Conservation (phyloP, 495 filamentous ascomycete genomes). For the Podospora tetraspora region DNA sequence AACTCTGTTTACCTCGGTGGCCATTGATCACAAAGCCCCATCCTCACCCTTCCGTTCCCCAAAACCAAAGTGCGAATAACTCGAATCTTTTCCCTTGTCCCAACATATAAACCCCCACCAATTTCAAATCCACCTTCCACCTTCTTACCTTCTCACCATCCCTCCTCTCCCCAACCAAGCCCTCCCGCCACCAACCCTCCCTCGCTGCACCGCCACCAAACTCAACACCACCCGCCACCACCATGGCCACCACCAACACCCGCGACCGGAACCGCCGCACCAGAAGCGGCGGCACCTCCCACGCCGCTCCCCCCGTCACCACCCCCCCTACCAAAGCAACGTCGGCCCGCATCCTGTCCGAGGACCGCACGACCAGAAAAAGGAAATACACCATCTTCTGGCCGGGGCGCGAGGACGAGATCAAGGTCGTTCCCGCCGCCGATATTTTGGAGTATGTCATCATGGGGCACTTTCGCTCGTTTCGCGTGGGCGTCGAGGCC, state of each 20-base stretch:
- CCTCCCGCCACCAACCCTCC: background rate
- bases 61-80: no score
- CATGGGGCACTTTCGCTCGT: background rate
- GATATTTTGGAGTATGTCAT: background rate
- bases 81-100: no score
- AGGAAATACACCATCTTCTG: background rate
- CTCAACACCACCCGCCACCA: background rate
- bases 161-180: background rate
- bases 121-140: no score
- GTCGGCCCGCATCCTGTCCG: background rate
- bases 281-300: background rate
- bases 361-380: background rate
- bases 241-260: background rate
- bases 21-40: background rate
- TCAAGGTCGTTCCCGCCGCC: background rate
- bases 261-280: background rate
- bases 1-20: no score
- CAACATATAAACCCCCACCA: no score
- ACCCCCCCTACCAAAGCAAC: background rate
- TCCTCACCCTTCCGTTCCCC: background rate
- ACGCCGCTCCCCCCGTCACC: background rate
- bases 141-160: no score
- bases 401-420: background rate
- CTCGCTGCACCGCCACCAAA: background rate
- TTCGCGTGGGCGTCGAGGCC: background rate